Base-by-base conservation (phyloP, 2,329 filamentous ascomycete genomes). In the Ceratocystis cacaofunesta region DNA sequence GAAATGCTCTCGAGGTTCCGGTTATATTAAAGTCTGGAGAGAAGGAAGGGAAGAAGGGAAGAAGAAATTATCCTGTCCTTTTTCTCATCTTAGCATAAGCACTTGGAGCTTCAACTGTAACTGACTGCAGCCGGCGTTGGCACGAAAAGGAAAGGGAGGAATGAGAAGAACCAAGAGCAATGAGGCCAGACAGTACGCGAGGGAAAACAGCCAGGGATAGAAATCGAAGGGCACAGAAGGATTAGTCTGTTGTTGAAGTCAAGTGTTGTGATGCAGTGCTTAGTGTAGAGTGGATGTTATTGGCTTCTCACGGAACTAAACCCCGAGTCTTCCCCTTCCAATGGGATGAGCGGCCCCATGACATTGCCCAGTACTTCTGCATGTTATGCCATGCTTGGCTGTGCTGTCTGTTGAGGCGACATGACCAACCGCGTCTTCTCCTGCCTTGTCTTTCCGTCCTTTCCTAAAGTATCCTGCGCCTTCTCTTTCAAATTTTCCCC, bases 341-440 rank as follows among this genome's bases (percentile, higher is more conserved):
- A 17, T 52, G 48, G 22, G 22, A 52, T 52, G n/a, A 52, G 22
- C 22, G 48, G 7, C 22, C 55, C 48, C 22, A 52, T 25, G 55
- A 17, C 55, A 30, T 58, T 58, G 55, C 28, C 28, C 17, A 30
- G 30, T 28, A 58, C 55, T 36, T 36, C 25, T 58, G 55, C 28
- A 30, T 58, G 55, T n/a, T 69, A 25, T 52, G n/a, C 48, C 19
- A 25, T 52, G n/a, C 48, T 52, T 19, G 22, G 15, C 22, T 52
- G 48, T 22, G 22, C 22, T 52, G 48, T 52, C 48, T 28, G 55
- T 36, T 58, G 28, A 58, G 55, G 55, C 28, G 55, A 30, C 55
- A 58, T 58, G 55, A 36, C 55, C 55, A 58, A 36, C 55, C 55
- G 72, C 73, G 73, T 70, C 71, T 73, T 75, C 74, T 75, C 73